A percentile compares a stretch with the other conserved stretches of the same genome.
These are phyloP conservation scores for Protomyces gravidus DNA, from an alignment of 1,139 yeast genomes.

Conservation along the genomic window DNA sequence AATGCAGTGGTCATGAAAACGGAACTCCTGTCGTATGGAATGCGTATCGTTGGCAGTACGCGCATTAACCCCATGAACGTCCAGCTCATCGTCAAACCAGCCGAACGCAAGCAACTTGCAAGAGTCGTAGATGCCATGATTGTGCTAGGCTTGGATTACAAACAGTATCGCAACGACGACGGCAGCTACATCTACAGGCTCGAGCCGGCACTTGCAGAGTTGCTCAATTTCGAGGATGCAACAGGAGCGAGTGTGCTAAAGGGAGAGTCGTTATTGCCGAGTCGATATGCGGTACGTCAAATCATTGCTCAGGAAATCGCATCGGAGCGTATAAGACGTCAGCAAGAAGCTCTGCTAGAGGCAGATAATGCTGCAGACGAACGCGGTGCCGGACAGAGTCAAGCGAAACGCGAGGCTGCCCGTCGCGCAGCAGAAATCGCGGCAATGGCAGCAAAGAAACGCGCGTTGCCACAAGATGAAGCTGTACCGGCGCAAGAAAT, in stretches of 20 bases:
- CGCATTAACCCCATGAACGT: slow-evolving; percentile 35
- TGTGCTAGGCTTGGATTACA: slow-evolving; percentile 36
- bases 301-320: slow-evolving; percentile 35
- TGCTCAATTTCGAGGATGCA: slow-evolving; percentile 2
- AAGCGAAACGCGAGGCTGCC: not conserved
- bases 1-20: slow-evolving; percentile 33
- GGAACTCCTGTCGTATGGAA: slow-evolving; percentile 40
- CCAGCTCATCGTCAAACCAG: slow-evolving; percentile 34
- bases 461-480: slow-evolving; percentile 11
- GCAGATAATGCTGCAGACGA: slow-evolving; percentile 4
- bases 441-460: slow-evolving; percentile 26
- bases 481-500: slow-evolving; percentile 13
- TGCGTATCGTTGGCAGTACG: slow-evolving; percentile 38
- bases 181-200: slow-evolving; percentile 38
- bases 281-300: slow-evolving; percentile 37
- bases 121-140: slow-evolving; percentile 38
- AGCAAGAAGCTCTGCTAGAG: slow-evolving; percentile 3
- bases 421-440: not conserved
- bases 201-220: slow-evolving; percentile 37
- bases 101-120: slow-evolving; percentile 32
- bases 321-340: slow-evolving; percentile 11
- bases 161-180: slow-evolving; percentile 38
- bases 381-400: not conserved
- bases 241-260: slow-evolving; percentile 1
- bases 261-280: slow-evolving; percentile 17